phyloP scores from a whole-genome alignment of 2,329 filamentous ascomycete genomes.

The Colletotrichum sansevieriae region DNA sequence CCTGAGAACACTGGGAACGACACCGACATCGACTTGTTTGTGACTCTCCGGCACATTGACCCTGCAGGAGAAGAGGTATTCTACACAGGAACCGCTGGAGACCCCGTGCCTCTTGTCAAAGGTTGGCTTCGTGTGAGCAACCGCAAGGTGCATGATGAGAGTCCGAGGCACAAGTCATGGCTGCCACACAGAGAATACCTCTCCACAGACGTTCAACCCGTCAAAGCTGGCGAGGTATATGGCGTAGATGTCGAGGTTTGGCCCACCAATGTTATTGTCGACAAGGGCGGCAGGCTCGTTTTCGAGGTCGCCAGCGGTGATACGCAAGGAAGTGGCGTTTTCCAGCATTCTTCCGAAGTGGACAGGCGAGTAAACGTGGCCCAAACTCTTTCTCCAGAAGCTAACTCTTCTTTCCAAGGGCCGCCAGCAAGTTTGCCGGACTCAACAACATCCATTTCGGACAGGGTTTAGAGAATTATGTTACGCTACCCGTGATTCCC shows the following conservation, averaged over 20 bases:
- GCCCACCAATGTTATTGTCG: slow-evolving; percentile 71
- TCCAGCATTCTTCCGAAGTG: slow-evolving; percentile 63
- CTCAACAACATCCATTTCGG: slow-evolving; percentile 68
- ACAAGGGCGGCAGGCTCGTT: slow-evolving; percentile 62
- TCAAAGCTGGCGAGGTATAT: slow-evolving; percentile 69
- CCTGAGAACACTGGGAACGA: slow-evolving; percentile 59
- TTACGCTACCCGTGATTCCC: slow-evolving; percentile 66
- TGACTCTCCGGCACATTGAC: slow-evolving; percentile 71
- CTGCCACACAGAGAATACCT: slow-evolving; percentile 71
- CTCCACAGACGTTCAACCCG: slow-evolving; percentile 66
- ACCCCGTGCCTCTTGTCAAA: slow-evolving; percentile 72
- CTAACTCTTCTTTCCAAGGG: slow-evolving; percentile 63
- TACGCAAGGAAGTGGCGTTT: slow-evolving; percentile 71
- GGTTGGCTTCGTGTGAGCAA: slow-evolving; percentile 73
- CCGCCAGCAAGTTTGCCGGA: slow-evolving; percentile 54
- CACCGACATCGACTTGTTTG: slow-evolving; percentile 72
- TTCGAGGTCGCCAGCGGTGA: slow-evolving; percentile 69
- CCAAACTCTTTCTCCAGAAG: slow-evolving; percentile 44
- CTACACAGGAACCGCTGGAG: slow-evolving; percentile 76
- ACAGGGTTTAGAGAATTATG: slow-evolving; percentile 61
- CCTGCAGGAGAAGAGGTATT: slow-evolving; percentile 68
- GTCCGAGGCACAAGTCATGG: slow-evolving; percentile 65
- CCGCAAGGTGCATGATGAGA: slow-evolving; percentile 64
- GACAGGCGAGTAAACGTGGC: slow-evolving; percentile 59
- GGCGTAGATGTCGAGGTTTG: slow-evolving; percentile 73